Evolutionary conservation across 306 rosid genomes (phyloP), one percentile per base, ranked within the genome.

Genomic region (Ormosia semicastrata): DNA sequence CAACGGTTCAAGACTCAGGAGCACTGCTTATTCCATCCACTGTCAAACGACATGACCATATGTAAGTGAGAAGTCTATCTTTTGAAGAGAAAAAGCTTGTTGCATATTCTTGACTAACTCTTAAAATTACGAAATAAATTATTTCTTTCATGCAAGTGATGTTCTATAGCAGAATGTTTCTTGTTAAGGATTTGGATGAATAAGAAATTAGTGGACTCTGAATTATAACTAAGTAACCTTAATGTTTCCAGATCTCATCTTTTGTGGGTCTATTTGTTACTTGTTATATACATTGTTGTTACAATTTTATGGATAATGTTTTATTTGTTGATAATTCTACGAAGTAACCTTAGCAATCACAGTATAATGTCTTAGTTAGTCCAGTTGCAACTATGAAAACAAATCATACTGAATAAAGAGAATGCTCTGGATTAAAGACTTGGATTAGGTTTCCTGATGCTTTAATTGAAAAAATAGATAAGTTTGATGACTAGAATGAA

Each of bases 41-140:
- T 93, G 47, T 88, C 96, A 41, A 91, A 93, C 85, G 97, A 93
- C 82, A 83, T 85, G 85, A 81, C 97, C 71, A 87, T 93, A 71
- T 81, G 97, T 93, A 88, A 88, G 97, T 83, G 81, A 79, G 81
- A 54, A 75, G 40, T 59, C 32, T 60, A 12, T 54, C 43, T 56
- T 46, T 8, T 47, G 73, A 49, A 72, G 7, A 7, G 18, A 14
- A 57, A 58, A 9, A 34, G 11, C 60, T 17, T 17, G 72, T 30
- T 74, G 37, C 29, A 18, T 59, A 24, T 52, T 69, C 7, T 44
- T 36, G 2, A 37, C 30, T 43, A 60, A 40, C 74, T 5, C 13
- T 52, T 3, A 5, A 59, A 60, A 60, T 17, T 66, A 59, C 12
- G 13, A 50, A 62, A 46, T 43, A 18, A 62, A 40, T 32, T 29